phyloP scores from a whole-genome alignment of 2,329 filamentous ascomycete species.

The Fusarium euwallaceae region DNA sequence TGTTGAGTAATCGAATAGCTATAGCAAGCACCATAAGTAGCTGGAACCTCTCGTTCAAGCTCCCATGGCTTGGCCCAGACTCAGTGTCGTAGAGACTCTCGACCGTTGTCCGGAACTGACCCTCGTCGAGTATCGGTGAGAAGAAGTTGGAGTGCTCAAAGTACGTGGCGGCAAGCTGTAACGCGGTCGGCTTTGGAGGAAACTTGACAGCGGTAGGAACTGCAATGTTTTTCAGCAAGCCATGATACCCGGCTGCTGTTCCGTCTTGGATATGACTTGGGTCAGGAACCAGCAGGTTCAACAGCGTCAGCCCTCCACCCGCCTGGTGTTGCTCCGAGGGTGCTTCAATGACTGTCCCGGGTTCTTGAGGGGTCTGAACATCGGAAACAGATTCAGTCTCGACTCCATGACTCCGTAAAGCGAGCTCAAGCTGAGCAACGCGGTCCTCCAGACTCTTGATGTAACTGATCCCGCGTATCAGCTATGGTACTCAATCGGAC shows the following conservation, averaged over 20 bases:
- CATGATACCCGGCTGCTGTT: conserved; percentile 7
- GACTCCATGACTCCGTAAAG: conserved; percentile 10
- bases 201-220: conserved; percentile 5
- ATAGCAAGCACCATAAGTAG: conserved; percentile 27
- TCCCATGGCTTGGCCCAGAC: not conserved
- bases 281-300: conserved; percentile 1
- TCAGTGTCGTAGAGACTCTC: conserved; percentile 12
- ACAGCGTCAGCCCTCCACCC: not conserved
- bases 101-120: conserved; percentile 18
- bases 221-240: conserved; percentile 15
- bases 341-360: not conserved
- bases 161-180: conserved; percentile 39
- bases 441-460: conserved; percentile 46
- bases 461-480: conserved; percentile 26
- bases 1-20: conserved; percentile 31
- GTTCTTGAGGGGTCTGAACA: not conserved
- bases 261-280: not conserved
- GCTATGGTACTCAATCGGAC: not conserved
- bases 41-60: conserved; percentile 4
- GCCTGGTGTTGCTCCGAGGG: not conserved
- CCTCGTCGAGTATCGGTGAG: conserved; percentile 40
- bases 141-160: conserved; percentile 49
- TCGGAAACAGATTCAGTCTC: conserved; percentile 8
- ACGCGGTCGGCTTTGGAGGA: conserved; percentile 16
- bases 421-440: conserved; percentile 40